Conservation (phyloP, 345 rosid species). For the Euclidium syriacum region DNA sequence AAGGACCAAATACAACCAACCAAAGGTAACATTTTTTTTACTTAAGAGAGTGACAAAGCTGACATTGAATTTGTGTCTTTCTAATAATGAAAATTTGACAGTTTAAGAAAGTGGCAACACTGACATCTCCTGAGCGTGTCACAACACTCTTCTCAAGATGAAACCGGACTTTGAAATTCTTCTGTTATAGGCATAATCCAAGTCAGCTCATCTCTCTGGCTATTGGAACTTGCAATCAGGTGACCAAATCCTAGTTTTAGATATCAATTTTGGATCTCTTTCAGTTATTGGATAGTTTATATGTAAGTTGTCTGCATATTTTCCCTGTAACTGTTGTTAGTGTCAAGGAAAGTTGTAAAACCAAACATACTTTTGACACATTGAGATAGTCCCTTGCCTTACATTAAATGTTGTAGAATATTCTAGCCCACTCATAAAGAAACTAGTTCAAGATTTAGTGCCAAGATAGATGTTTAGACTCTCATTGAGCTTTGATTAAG, state of each 20-base stretch:
- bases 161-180: constrained; percentile 12
- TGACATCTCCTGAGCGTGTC: constrained; percentile 47
- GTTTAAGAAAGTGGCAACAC: constrained; percentile 64
- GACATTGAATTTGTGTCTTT: constrained; percentile 20
- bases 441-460: constrained; percentile 6
- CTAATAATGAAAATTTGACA: constrained; percentile 30
- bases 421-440: not conserved
- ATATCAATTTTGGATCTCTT: constrained; percentile 6
- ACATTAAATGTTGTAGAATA: not conserved
- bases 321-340: not conserved
- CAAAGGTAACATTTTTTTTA: constrained; percentile 51
- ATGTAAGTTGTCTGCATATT: not conserved
- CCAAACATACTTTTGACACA: not conserved
- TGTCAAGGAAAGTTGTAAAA: not conserved
- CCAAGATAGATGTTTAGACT: not conserved
- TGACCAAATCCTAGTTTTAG: constrained; percentile 9
- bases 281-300: not conserved
- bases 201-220: constrained; percentile 17
- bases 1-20: constrained; percentile 64
- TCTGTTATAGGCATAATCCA: not conserved
- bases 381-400: not conserved
- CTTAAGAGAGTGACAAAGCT: constrained; percentile 20
- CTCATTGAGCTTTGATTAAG: not conserved
- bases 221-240: not conserved
- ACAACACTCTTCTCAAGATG: constrained; percentile 51